Percentiles rank a stretch among this genome's conserved stretches.
Evolutionary conservation across 2,329 filamentous ascomycete species (phyloP).

Genomic region (Paraphoma sp.): DNA sequence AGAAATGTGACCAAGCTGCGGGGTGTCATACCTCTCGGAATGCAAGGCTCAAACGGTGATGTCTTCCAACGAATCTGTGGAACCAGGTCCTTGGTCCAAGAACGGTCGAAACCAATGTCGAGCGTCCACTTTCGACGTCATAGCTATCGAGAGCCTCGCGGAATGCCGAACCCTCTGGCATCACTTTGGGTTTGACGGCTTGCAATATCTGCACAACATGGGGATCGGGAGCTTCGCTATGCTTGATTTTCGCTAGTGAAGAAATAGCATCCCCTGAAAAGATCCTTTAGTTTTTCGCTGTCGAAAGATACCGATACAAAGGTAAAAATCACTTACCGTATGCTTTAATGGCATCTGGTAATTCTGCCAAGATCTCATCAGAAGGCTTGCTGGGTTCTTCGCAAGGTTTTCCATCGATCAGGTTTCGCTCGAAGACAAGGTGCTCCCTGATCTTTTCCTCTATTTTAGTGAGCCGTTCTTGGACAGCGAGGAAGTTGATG

Average conservation of each 20-base stretch:
- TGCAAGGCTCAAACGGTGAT: background rate
- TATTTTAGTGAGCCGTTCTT: constrained; percentile 1
- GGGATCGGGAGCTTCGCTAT: background rate
- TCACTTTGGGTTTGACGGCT: background rate
- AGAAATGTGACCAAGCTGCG: no score
- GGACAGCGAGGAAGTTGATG: constrained; percentile 8
- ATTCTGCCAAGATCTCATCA: background rate
- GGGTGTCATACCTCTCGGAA: background rate
- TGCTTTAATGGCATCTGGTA: background rate
- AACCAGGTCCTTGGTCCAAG: background rate
- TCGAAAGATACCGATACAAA: background rate
- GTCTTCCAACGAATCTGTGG: constrained; percentile 4
- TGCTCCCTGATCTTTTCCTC: background rate
- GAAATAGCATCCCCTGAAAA: constrained; percentile 3
- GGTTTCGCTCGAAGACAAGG: background rate
- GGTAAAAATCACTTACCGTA: background rate
- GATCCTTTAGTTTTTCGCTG: background rate
- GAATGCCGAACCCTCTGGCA: background rate
- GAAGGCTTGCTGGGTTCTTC: background rate
- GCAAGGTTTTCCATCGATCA: background rate
- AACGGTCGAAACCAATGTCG: background rate
- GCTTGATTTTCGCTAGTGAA: constrained; percentile 1
- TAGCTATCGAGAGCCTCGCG: background rate
- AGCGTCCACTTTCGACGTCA: background rate
- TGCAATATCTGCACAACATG: background rate